phyloP scores from a whole-genome alignment of 1,284 basidiomycete species.

The Puccinia novopanici region DNA sequence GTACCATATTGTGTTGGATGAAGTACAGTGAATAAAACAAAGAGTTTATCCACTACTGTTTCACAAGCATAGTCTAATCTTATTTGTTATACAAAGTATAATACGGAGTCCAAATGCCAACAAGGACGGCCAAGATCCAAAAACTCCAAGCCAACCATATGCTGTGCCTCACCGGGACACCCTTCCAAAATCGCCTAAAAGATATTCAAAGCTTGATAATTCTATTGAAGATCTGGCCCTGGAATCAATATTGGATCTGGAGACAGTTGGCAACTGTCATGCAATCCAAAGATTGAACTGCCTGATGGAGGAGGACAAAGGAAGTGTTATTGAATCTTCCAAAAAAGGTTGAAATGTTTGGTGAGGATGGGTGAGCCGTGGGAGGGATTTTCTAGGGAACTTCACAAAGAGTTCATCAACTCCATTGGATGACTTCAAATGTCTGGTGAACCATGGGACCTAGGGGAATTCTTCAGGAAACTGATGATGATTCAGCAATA shows the following conservation, averaged over 20 bases:
- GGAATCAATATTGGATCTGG: constrained; percentile 12
- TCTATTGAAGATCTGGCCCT: neutral
- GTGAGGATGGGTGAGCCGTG: constrained; percentile 9
- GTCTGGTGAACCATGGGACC: neutral
- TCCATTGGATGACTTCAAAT: neutral
- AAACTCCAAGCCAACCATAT: neutral
- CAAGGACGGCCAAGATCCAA: neutral
- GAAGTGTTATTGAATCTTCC: constrained; percentile 17
- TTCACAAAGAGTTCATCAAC: neutral
- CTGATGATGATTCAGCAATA: constrained; percentile 8
- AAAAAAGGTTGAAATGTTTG: neutral
- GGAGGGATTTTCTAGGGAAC: neutral
- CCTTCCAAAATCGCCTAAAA: neutral
- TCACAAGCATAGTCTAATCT: no score
- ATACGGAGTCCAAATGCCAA: neutral
- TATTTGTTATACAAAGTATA: neutral
- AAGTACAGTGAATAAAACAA: no score
- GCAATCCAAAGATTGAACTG: neutral
- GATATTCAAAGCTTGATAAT: constrained; percentile 1
- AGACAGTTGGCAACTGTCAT: neutral
- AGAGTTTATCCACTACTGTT: no score
- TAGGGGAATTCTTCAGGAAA: neutral
- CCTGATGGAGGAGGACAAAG: constrained; percentile 25
- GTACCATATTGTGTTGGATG: no score
- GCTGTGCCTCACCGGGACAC: constrained; percentile 6